phyloP scores from a whole-genome alignment of 73 alveolate species.

The Paramecium pentaurelia region DNA sequence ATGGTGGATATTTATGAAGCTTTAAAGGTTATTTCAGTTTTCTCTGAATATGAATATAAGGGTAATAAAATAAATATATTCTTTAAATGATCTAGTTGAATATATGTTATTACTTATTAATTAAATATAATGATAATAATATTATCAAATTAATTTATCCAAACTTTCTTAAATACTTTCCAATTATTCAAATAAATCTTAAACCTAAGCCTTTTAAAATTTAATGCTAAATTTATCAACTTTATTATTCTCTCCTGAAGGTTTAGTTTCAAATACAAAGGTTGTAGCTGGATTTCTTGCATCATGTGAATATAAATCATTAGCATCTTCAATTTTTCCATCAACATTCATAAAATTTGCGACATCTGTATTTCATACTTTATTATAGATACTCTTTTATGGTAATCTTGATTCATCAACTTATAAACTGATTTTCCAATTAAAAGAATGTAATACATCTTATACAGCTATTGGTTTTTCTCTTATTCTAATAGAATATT shows the following conservation, averaged over 20 bases:
- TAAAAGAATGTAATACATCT: conserved; percentile 47
- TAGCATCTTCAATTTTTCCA: conserved; percentile 42
- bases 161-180: conserved; percentile 42
- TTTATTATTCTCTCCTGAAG: background rate
- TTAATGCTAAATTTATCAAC: conserved; percentile 5
- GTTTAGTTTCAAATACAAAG: conserved; percentile 22
- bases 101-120: no score
- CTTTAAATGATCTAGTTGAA: background rate
- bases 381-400: conserved; percentile 28
- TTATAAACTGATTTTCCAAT: conserved; percentile 54
- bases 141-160: conserved; percentile 30
- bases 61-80: background rate
- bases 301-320: conserved; percentile 58
- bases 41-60: background rate
- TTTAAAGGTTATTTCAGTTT: background rate
- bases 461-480: conserved; percentile 54
- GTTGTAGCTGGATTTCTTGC: conserved; percentile 54
- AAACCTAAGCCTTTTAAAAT: background rate
- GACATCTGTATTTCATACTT: background rate
- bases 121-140: background rate
- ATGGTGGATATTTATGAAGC: conserved; percentile 16
- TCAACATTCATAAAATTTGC: conserved; percentile 52
- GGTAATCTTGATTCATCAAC: conserved; percentile 58
- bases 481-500: conserved; percentile 52
- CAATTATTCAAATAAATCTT: conserved; percentile 21